These are phyloP conservation scores for Nemania bipapillata DNA, from an alignment of 2,329 filamentous ascomycete genomes.

Conservation along the genomic window DNA sequence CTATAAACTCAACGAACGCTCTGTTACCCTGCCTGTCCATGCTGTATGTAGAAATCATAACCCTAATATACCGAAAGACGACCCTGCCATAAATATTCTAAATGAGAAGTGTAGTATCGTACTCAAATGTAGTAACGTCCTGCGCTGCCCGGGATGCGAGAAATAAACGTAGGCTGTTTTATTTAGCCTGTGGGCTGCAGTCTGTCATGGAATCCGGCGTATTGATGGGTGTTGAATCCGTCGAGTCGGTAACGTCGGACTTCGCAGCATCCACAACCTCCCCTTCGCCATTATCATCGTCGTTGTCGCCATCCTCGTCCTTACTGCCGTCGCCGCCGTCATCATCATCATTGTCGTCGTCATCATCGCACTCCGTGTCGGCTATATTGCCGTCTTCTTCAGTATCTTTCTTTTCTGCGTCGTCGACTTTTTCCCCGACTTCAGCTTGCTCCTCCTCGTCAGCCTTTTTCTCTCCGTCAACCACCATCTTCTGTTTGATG, in stretches of 20 bases:
- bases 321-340: too few species aligned
- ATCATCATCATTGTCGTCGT: constrained; percentile 40
- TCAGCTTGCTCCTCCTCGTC: constrained; percentile 32
- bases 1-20: constrained; percentile 27
- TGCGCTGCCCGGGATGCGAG: neutral
- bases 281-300: constrained; percentile 44
- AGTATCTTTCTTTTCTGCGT: constrained; percentile 22
- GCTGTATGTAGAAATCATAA: constrained; percentile 24
- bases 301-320: constrained; percentile 41
- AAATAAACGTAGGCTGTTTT: constrained; percentile 13
- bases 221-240: constrained; percentile 44
- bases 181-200: constrained; percentile 44
- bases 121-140: constrained; percentile 11
- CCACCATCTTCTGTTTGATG: constrained; percentile 51
- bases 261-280: constrained; percentile 40
- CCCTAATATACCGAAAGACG: neutral
- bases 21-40: constrained; percentile 17
- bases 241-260: constrained; percentile 48
- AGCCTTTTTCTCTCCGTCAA: constrained; percentile 44
- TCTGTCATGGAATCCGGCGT: constrained; percentile 46
- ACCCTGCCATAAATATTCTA: constrained; percentile 18
- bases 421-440: constrained; percentile 23
- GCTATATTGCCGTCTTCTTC: constrained; percentile 38
- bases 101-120: constrained; percentile 29
- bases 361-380: constrained; percentile 36